Evolutionary conservation across 164 flowering plant species (phyloP), one percentile per base, ranked within the genome.

Genomic region (Chimonanthus salicifolius): DNA sequence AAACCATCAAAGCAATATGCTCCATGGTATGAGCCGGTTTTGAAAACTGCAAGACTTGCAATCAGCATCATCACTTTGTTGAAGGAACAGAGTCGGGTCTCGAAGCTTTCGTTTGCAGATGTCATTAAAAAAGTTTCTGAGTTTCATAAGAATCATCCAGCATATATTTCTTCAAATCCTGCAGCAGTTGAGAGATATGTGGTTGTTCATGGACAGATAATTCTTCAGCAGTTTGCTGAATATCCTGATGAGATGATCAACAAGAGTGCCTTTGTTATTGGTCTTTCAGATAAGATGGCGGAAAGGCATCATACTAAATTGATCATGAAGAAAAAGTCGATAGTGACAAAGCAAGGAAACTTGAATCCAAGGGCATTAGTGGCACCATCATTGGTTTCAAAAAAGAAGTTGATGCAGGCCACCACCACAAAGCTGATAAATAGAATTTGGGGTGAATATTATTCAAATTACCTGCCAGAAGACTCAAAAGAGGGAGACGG

Each of bases 1-100:
- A 88, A 84, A 78, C 99, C 99, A 62, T 93, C 99, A 74, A 90
- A 92, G 77, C 97, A 90, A 76, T 95, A 93, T 85, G 87, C 89
- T 73, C 87, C 92, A 21, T 95, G 99, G 99, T 92, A 88, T 81
- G 84, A 87, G 72, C 81, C 92, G 11, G 93, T 92, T 47, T 72
- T 89, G 18, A 91, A 85, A 82, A 91, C 94, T 44, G 94, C 91
- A 7, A 84, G 82, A 71, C 79, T 92, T 76, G 97, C 90, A 9
- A 85, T 88, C n/a, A 73, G 85, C 76, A 90, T 90, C 45, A 88
- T 91, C 58, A 87, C 87, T 11, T 68, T 89, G 81, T 76, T 92
- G 73, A 89, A 89, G 74, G 89, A 91, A 73, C 92, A 91, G 77
- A 85, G 79, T 68, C 84, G 94, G 44, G 88, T 85, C 7, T 77